phyloP scores from a whole-genome alignment of 2,329 filamentous ascomycete species.

The Neurospora sp. region DNA sequence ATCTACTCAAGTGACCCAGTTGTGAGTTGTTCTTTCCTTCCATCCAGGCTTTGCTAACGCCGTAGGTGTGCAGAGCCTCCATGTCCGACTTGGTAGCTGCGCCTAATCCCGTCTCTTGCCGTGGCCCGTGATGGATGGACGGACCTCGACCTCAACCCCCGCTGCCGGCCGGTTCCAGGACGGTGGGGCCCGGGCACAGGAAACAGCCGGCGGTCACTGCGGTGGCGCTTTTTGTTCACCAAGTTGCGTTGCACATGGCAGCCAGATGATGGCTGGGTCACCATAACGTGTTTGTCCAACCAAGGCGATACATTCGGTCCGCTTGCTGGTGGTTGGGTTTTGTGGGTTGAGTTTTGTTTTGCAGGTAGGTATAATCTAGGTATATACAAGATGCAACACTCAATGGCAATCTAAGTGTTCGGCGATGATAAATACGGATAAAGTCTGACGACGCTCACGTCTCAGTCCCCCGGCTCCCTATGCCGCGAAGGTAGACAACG shows the following conservation, averaged over 20 bases:
- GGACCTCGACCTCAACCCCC: background rate
- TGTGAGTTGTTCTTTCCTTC: background rate
- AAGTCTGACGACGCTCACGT: background rate
- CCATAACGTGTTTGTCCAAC: background rate
- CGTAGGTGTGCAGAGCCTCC: background rate
- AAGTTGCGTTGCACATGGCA: background rate
- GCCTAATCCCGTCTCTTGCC: background rate
- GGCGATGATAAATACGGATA: background rate
- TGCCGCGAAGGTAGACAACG: background rate
- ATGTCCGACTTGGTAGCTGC: background rate
- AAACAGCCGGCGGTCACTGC: background rate
- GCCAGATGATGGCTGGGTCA: background rate
- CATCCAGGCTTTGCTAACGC: background rate
- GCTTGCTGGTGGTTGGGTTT: background rate
- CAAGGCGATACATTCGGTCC: background rate
- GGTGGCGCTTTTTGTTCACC: background rate
- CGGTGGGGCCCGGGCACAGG: background rate
- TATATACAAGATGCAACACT: background rate
- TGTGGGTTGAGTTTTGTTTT: background rate
- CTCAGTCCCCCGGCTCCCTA: background rate
- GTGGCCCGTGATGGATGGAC: background rate
- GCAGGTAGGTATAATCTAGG: background rate
- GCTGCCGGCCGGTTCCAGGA: background rate
- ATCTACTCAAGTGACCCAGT: background rate
- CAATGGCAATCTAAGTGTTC: background rate